Evolutionary conservation across 169 alveolate species (phyloP), one percentile per base, ranked within the genome.

Genomic region (Nephromyces sp.): DNA sequence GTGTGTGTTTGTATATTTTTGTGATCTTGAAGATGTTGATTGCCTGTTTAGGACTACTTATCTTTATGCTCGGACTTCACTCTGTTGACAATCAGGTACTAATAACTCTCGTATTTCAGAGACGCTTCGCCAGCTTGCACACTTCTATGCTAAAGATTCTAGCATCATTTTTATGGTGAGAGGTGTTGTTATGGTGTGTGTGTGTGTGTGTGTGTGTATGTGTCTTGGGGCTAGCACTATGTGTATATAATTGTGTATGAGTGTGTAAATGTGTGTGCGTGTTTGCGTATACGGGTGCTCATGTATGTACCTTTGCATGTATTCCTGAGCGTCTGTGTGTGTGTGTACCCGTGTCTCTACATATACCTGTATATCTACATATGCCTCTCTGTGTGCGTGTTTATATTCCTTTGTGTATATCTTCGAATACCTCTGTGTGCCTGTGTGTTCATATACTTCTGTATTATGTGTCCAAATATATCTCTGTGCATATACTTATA

Each of bases 61-160:
- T n/a, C 31, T 6, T 24, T 30, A 6, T 3, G 2, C 66, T 57
- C 34, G 21, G 24, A 5, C 6, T 1, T 0, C 28, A 15, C n/a
- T 24, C 8, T 52, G 22, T n/a, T 32, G 52, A 32, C 62, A 63
- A 51, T 87, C 92, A 8, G 97, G 97, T 29, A 93, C 98, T 24
- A 94, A 95, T 79, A 95, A 95, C 83, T 89, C 98, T 0, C 87
- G 99, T 65, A 88, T 97, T 33, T 98, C 98, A 6, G 95, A 94
- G 31, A 83, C 91, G 63, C 88, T 98, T 32, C 92, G 98, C 79
- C 95, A 93, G 72, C 84, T 96, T 69, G 98, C 99, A 3, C 92
- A 93, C 8, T 94, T 85, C 82, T 94, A 92, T 78, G 87, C 90
- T 33, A 88, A 92, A 78, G 98, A 95, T 69, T 84, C 96, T 68